Percentiles rank a stretch among this genome's conserved stretches.
phyloP scores from a whole-genome alignment of 2,329 filamentous ascomycete genomes.

The Leptographium procerum region DNA sequence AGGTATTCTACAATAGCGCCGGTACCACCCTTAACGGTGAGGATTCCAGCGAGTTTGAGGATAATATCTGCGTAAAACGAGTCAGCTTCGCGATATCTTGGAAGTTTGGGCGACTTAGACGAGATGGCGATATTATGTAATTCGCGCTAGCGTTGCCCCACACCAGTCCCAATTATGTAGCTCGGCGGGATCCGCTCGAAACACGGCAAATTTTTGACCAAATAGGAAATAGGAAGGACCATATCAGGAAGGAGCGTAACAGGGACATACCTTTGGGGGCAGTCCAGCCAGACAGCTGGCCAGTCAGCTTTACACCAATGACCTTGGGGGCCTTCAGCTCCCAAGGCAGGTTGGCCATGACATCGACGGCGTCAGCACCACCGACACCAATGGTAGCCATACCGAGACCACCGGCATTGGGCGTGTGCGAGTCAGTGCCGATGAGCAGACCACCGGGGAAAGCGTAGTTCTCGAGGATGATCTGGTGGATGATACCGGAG shows the following conservation, averaged over 20 bases:
- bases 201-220: too few relatives aligned
- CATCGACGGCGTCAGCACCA: constrained; percentile 96
- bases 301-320: constrained; percentile 92
- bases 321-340: constrained; percentile 96
- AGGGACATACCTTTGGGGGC: constrained; percentile 74
- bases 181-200: too few relatives aligned
- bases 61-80: constrained; percentile 65
- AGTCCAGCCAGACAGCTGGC: constrained; percentile 81
- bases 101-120: too few relatives aligned
- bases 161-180: too few relatives aligned
- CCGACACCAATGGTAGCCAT: constrained; percentile 94
- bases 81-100: background rate
- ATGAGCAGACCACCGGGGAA: constrained; percentile 98
- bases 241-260: background rate
- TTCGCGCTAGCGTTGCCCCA: too few relatives aligned
- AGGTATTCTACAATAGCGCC: constrained; percentile 74
- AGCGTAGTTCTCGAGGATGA: constrained; percentile 95
- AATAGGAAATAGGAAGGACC: background rate
- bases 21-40: constrained; percentile 97
- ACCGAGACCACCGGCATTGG: constrained; percentile 91
- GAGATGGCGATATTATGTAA: too few relatives aligned
- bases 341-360: constrained; percentile 96
- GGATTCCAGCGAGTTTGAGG: constrained; percentile 89
- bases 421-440: constrained; percentile 91
- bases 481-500: constrained; percentile 99